Base-by-base conservation (phyloP, 2,329 filamentous ascomycete genomes). In the Scorias spongiosa region DNA sequence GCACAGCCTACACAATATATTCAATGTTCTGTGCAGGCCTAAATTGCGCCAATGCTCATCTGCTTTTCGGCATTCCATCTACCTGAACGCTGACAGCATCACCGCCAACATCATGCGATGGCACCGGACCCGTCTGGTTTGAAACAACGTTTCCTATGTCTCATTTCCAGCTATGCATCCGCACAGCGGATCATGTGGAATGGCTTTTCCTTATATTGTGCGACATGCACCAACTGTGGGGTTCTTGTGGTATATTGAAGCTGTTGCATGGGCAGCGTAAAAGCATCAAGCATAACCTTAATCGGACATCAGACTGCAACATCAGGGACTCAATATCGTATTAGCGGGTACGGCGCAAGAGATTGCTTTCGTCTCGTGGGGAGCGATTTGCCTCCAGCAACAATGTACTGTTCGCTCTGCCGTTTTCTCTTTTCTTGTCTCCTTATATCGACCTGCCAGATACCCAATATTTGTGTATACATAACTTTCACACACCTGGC, bases 1-100 rank as follows among this genome's bases (percentile, higher is more conserved):
- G 36, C 42, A 32, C 49, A 48, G 28, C 43, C 45, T 17, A 41
- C 34, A 29, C 42, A 44, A 34, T 41, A 18, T 9, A 36, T 36
- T 5, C 32, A 36, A 9, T 36, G 32, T 12, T 12, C 32, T 4
- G 32, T 12, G 5, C 12, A 12, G 15, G 11, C 32, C 5, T 12
- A 15, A 9, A 36, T 9, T 36, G 9, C 32, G 3, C 5, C 32
- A 36, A 4, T 5, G 32, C 32, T 36, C 15, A 9, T 15, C 32
- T 3, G 9, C 5, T 9, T 36, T 26, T 26, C 20, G 3, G 20
- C 7, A 26, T 26, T 26, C 20, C 4, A 7, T 26, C 7, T 26
- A 26, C 20, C 20, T 26, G 20, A 26, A 26, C 7, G 20, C 20
- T 26, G 20, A 26, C 7, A 4, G 20, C 20, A 26, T 26, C 20